Percentiles rank a stretch among this genome's conserved stretches.
phyloP scores from a whole-genome alignment of 208 protist genomes.

The Lotmaria passim region DNA sequence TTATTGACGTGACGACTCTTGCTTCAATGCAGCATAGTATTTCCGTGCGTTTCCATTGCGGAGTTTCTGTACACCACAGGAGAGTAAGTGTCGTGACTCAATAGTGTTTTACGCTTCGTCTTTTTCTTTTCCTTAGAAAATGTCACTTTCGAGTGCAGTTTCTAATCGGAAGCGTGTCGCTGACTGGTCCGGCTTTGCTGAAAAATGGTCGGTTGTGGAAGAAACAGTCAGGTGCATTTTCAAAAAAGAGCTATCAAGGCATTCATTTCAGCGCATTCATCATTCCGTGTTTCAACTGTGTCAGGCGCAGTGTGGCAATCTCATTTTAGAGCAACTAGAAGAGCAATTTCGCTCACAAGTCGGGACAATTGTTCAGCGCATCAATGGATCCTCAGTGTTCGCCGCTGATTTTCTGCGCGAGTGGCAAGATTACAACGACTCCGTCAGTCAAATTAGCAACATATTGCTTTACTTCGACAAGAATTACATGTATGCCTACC shows the following conservation, averaged over 20 bases:
- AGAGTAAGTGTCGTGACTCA: no score
- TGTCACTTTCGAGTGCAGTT: conserved; percentile 19
- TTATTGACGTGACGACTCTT: no score
- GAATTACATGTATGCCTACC: conserved; percentile 42
- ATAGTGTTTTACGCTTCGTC: no score
- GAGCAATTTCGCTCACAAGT: conserved; percentile 48
- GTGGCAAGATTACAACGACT: conserved; percentile 57
- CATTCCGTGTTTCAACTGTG: conserved; percentile 78
- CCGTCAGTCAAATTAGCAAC: conserved; percentile 52
- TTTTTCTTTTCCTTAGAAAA: not conserved
- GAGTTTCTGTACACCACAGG: no score
- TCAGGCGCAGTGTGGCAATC: conserved; percentile 45
- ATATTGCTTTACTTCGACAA: conserved; percentile 76
- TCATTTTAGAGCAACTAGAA: conserved; percentile 50
- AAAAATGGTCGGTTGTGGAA: conserved; percentile 72
- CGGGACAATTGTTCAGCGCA: conserved; percentile 29
- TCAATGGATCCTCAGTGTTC: conserved; percentile 37
- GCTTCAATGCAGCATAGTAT: no score
- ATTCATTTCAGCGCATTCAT: conserved; percentile 83
- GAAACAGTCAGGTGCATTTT: conserved; percentile 61
- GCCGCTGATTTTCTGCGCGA: conserved; percentile 45
- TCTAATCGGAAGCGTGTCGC: conserved; percentile 33
- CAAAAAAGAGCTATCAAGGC: conserved; percentile 39
- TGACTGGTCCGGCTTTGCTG: conserved; percentile 37
- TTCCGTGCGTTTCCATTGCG: no score